phyloP scores from a whole-genome alignment of 2,329 filamentous ascomycete genomes.

The Exophiala sp. region DNA sequence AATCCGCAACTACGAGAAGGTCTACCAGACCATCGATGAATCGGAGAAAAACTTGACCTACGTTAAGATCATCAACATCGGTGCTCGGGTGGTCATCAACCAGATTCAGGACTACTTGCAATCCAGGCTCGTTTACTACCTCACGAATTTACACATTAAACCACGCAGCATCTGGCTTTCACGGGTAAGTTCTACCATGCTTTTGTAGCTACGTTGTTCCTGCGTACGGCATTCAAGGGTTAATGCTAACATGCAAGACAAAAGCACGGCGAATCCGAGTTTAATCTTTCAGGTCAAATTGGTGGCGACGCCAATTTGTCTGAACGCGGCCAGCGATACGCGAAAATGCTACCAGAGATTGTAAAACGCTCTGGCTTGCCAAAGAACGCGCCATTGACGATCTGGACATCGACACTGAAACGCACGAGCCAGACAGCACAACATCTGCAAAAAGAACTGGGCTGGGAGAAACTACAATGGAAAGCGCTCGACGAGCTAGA shows the following conservation, averaged over 20 bases:
- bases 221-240: too few relatives aligned
- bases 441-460: slow-evolving; percentile 65
- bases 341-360: slow-evolving; percentile 76
- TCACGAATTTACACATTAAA: slow-evolving; percentile 98
- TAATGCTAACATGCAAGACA: slow-evolving; percentile 35
- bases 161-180: slow-evolving; percentile 96
- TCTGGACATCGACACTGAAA: slow-evolving; percentile 72
- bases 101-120: slow-evolving; percentile 95
- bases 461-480: slow-evolving; percentile 94
- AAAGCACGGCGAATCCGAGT: slow-evolving; percentile 85
- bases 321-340: slow-evolving; percentile 80
- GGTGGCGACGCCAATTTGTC: slow-evolving; percentile 89
- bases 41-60: slow-evolving; percentile 88
- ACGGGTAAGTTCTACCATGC: slow-evolving; percentile 57
- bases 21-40: slow-evolving; percentile 89
- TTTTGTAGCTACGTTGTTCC: background rate
- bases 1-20: slow-evolving; percentile 95
- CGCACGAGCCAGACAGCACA: slow-evolving; percentile 90
- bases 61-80: slow-evolving; percentile 95
- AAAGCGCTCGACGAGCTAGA: slow-evolving; percentile 97
- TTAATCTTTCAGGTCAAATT: slow-evolving; percentile 85
- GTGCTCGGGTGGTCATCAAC: slow-evolving; percentile 86
- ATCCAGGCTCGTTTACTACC: slow-evolving; percentile 93
- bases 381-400: slow-evolving; percentile 58
- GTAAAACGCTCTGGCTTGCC: slow-evolving; percentile 84